Percentiles rank a stretch among this genome's conserved stretches.
These are phyloP conservation scores for Eudorina sp. DNA, from an alignment of 139 green algal genomes.

Conservation along the genomic window DNA sequence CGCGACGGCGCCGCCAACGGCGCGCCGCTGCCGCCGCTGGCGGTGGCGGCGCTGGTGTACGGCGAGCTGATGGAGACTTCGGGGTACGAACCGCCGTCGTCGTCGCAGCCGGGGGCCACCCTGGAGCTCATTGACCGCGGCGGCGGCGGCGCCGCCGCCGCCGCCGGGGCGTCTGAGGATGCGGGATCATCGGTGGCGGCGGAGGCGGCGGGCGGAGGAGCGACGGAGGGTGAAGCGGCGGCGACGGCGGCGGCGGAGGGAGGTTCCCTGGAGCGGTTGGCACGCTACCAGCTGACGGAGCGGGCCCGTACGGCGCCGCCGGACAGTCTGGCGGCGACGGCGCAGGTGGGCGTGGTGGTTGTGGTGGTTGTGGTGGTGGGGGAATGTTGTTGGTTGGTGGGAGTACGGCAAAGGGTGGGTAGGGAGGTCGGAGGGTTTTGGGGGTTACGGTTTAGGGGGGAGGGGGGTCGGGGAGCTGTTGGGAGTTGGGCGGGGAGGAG, in stretches of 20 bases:
- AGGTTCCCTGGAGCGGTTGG: constrained; percentile 38
- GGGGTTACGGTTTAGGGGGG: background rate
- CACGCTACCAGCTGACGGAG: constrained; percentile 51
- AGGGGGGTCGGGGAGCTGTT: background rate
- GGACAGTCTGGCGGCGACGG: constrained; percentile 37
- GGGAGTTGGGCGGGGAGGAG: background rate
- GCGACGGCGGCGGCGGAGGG: background rate
- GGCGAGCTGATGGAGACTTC: constrained; percentile 35
- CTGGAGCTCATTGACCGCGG: background rate
- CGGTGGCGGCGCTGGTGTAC: constrained; percentile 55
- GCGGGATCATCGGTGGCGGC: background rate
- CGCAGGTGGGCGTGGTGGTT: background rate
- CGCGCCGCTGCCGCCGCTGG: background rate
- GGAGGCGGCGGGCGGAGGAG: constrained; percentile 7
- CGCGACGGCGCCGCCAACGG: constrained; percentile 5
- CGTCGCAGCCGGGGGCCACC: background rate
- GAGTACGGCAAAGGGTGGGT: background rate
- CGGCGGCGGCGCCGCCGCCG: background rate
- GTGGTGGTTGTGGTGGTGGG: background rate
- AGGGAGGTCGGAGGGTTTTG: background rate
- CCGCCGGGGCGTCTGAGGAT: background rate
- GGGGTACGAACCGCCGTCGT: constrained; percentile 2
- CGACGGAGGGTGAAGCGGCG: background rate
- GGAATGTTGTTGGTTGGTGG: background rate
- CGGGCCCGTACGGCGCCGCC: constrained; percentile 4